Percentiles rank a stretch among this genome's conserved stretches.
phyloP scores from a whole-genome alignment of 768 basidiomycete species.

The Leucosporidium creatinivorum region DNA sequence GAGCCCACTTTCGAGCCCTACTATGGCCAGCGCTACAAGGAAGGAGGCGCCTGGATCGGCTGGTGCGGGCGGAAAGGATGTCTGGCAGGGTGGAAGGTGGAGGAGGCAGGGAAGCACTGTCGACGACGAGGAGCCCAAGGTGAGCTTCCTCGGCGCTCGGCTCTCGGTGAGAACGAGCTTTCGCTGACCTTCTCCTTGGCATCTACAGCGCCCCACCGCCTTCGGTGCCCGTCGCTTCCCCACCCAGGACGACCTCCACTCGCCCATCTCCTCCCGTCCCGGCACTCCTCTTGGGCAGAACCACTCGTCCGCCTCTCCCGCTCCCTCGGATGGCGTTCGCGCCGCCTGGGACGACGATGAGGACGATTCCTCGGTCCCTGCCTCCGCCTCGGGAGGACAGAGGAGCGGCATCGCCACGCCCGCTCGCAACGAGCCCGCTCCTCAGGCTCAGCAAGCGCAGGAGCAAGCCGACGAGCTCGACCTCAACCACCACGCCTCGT shows the following conservation, averaged over 20 bases:
- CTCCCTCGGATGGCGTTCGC: slow-evolving; percentile 2
- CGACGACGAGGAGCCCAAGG: slow-evolving; percentile 20
- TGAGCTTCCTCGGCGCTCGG: background rate
- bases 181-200: background rate
- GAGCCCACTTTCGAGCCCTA: background rate
- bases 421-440: too few relatives aligned
- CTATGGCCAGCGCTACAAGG: background rate
- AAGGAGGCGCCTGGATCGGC: background rate
- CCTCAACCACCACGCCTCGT: slow-evolving; percentile 12
- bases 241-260: slow-evolving; percentile 13
- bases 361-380: background rate
- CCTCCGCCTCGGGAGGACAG: too few relatives aligned
- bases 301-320: background rate
- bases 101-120: slow-evolving; percentile 12
- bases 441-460: background rate
- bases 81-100: slow-evolving; percentile 32
- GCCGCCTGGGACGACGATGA: slow-evolving; percentile 21
- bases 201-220: slow-evolving; percentile 23
- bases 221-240: slow-evolving; percentile 30
- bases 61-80: slow-evolving; percentile 17
- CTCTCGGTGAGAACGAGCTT: background rate
- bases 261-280: background rate
- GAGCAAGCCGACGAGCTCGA: slow-evolving; percentile 10
- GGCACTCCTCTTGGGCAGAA: background rate
- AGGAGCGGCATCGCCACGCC: too few relatives aligned